phyloP scores from a whole-genome alignment of 352 stramenopile species.

The Globisporangium cederbergense region DNA sequence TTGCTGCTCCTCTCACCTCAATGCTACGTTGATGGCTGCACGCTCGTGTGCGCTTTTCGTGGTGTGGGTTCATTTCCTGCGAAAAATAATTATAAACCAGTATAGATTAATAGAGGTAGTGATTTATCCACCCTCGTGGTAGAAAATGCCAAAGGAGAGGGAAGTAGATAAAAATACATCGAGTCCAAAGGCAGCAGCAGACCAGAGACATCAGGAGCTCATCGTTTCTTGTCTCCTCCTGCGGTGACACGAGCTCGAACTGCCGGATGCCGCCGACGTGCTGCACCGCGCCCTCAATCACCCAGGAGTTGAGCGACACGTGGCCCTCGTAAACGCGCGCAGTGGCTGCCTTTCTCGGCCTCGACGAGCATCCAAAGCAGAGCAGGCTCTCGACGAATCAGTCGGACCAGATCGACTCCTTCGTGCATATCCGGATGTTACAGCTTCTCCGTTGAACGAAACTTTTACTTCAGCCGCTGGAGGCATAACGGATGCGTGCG shows the following conservation, averaged over 20 bases:
- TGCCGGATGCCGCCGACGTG: constrained; percentile 56
- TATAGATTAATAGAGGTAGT: no score
- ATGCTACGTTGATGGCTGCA: not conserved
- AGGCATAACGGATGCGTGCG: no score
- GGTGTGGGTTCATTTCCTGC: not conserved
- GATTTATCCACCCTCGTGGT: no score
- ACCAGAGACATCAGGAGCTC: no score
- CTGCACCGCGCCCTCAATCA: constrained; percentile 40
- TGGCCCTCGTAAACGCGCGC: constrained; percentile 67
- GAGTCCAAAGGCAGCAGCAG: no score
- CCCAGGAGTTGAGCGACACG: constrained; percentile 63
- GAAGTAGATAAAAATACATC: no score
- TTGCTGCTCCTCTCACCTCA: not conserved
- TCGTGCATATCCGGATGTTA: constrained; percentile 38
- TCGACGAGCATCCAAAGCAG: constrained; percentile 43
- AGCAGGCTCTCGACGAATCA: constrained; percentile 47
- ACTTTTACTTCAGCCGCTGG: no score
- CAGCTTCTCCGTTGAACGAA: no score
- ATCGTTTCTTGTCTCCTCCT: not conserved
- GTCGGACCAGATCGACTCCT: constrained; percentile 61
- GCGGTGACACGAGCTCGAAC: constrained; percentile 17
- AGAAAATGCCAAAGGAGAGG: no score
- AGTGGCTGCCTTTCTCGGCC: constrained; percentile 62
- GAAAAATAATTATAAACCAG: no score
- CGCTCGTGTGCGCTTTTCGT: not conserved